Conservation (phyloP, 805 yeast species). For the Starmerella gropengiesseri region DNA sequence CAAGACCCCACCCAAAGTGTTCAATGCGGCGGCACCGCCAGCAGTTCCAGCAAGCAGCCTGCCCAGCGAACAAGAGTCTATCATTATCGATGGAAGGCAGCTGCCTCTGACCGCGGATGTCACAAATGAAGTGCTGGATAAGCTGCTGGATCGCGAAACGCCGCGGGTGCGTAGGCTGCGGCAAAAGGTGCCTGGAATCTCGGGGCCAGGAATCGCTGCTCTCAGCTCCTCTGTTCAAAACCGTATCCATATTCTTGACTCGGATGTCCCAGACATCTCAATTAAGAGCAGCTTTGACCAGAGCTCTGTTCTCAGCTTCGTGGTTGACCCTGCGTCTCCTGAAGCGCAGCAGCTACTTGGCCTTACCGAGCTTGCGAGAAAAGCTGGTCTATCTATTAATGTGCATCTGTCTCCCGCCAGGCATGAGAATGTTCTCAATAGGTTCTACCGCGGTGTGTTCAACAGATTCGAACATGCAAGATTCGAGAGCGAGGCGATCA, state of each 20-base stretch:
- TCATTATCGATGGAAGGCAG: conserved; percentile 21
- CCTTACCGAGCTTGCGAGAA: conserved; percentile 28
- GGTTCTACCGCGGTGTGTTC: conserved; percentile 15
- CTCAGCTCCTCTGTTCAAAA: conserved; percentile 6
- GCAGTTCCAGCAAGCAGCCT: background rate
- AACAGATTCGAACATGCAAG: conserved; percentile 26
- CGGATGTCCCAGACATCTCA: conserved; percentile 8
- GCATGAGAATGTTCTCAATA: conserved; percentile 15
- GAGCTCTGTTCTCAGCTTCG: conserved; percentile 3
- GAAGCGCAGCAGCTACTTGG: conserved; percentile 52
- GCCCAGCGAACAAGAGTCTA: conserved; percentile 6
- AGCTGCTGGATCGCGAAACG: conserved; percentile 17
- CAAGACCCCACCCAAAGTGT: conserved; percentile 14
- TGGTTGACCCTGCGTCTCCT: conserved; percentile 66
- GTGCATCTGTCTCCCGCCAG: conserved; percentile 27
- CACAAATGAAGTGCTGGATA: conserved; percentile 1
- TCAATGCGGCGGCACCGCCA: conserved; percentile 6
- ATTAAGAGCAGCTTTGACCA: background rate
- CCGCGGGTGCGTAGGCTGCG: conserved; percentile 15
- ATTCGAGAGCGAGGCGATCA: conserved; percentile 36
- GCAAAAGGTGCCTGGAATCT: conserved; percentile 7
- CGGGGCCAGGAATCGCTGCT: conserved; percentile 13
- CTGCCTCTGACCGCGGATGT: background rate
- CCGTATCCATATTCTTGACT: conserved; percentile 7
- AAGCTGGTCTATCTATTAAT: conserved; percentile 29